These are phyloP conservation scores for Carallia brachiata DNA, from an alignment of 345 rosid species.

Conservation along the genomic window DNA sequence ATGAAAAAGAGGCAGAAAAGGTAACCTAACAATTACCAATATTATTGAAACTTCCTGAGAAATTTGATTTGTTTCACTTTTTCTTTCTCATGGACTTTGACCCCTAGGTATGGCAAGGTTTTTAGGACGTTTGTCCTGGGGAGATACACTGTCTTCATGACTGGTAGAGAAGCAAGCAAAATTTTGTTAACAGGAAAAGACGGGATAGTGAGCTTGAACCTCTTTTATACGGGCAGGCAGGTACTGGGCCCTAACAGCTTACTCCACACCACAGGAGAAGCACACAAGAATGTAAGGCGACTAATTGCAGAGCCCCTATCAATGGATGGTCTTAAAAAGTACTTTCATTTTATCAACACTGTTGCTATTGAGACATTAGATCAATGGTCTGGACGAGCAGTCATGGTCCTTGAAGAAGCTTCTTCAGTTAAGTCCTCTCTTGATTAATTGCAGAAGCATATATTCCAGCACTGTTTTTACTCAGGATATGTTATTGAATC, in stretches of 20 bases:
- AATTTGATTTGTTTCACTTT: background rate
- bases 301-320: conserved; percentile 60
- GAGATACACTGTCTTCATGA: conserved; percentile 55
- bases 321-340: conserved; percentile 54
- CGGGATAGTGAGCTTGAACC: conserved; percentile 70
- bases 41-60: background rate
- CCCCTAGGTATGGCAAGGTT: conserved; percentile 57
- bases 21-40: conserved; percentile 21
- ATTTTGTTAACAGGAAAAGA: conserved; percentile 68
- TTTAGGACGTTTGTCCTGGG: conserved; percentile 57
- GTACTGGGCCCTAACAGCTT: conserved; percentile 61
- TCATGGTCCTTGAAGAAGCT: conserved; percentile 63
- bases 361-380: conserved; percentile 50
- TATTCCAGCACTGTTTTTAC: background rate
- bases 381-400: conserved; percentile 42
- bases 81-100: background rate
- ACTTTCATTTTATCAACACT: conserved; percentile 52
- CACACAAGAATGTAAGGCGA: conserved; percentile 55
- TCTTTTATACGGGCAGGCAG: conserved; percentile 60
- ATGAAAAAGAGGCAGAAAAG: conserved; percentile 54
- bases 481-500: background rate
- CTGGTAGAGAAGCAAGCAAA: conserved; percentile 67
- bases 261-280: conserved; percentile 60
- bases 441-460: background rate
- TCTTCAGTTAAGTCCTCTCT: conserved; percentile 49